phyloP scores from a whole-genome alignment of 164 flowering plant species.

The Tetracentron sinense region DNA sequence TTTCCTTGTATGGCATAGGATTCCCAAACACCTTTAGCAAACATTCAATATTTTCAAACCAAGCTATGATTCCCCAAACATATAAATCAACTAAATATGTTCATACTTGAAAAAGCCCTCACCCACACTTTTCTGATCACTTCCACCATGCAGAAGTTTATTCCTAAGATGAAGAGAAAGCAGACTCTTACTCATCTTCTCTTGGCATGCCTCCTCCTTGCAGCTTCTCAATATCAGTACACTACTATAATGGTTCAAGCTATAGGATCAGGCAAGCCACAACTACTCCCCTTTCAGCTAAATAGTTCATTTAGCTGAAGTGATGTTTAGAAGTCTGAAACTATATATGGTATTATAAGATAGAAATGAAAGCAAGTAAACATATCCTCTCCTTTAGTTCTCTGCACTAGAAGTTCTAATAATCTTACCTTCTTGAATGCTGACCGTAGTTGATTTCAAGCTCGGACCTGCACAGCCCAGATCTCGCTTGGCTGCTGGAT shows the following conservation, averaged over 20 bases:
- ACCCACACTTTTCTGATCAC: not conserved
- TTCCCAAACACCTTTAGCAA: constrained; percentile 28
- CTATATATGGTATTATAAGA: too few species aligned
- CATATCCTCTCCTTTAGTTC: too few species aligned
- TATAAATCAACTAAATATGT: constrained; percentile 10
- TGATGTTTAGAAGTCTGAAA: not conserved
- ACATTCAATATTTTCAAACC: constrained; percentile 29
- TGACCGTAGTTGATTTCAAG: constrained; percentile 28
- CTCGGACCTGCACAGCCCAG: constrained; percentile 17
- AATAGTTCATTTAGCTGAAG: not conserved
- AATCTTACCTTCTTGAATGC: constrained; percentile 11
- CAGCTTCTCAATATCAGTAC: constrained; percentile 22
- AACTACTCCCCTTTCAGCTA: not conserved
- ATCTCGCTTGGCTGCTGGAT: constrained; percentile 7
- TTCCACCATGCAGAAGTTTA: constrained; percentile 13
- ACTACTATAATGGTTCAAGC: constrained; percentile 28
- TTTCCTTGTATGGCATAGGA: constrained; percentile 32
- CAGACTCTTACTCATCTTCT: constrained; percentile 27
- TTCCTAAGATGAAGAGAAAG: constrained; percentile 30
- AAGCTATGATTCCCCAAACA: constrained; percentile 26
- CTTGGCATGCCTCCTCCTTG: constrained; percentile 33
- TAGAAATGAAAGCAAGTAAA: too few species aligned
- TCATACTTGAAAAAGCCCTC: constrained; percentile 16
- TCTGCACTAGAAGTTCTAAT: constrained; percentile 6
- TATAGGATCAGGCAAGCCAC: constrained; percentile 38